These are phyloP conservation scores for Durio zibethinus DNA, from an alignment of 345 rosid genomes.

Conservation along the genomic window DNA sequence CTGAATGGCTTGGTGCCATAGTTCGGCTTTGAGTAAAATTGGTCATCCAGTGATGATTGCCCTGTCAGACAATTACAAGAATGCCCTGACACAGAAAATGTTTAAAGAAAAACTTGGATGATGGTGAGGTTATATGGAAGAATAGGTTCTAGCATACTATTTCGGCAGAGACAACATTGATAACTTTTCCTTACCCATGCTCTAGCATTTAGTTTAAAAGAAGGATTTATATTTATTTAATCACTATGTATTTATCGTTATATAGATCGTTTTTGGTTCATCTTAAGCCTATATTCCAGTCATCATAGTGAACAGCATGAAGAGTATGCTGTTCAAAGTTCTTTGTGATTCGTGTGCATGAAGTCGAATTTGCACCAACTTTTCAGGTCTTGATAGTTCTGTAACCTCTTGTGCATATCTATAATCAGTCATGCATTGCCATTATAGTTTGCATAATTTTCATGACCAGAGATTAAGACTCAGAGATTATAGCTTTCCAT, in stretches of 20 bases:
- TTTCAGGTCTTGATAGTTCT: background rate
- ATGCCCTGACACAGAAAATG: slow-evolving; percentile 40
- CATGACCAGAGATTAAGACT: background rate
- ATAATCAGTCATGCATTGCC: background rate
- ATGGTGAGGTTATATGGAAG: background rate
- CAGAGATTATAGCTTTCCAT: background rate
- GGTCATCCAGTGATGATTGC: slow-evolving; percentile 56
- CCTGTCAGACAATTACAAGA: slow-evolving; percentile 57
- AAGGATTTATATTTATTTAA: background rate
- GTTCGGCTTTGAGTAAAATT: slow-evolving; percentile 40
- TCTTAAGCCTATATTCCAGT: background rate
- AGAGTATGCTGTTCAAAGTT: background rate
- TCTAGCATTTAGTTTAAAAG: background rate
- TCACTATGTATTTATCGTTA: background rate
- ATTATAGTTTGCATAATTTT: background rate
- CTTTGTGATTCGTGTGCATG: background rate
- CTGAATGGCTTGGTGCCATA: slow-evolving; percentile 38
- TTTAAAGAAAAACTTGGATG: slow-evolving; percentile 7
- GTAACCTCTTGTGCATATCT: background rate
- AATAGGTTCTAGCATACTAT: slow-evolving; percentile 2
- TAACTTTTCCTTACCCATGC: background rate
- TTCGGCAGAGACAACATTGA: background rate
- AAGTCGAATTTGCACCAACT: background rate
- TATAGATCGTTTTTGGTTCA: background rate
- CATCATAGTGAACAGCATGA: background rate